A percentile compares a stretch with the other conserved stretches of the same genome.
Evolutionary conservation across 2,329 filamentous ascomycete genomes (phyloP).

Genomic region (Epichloe coenophiala): DNA sequence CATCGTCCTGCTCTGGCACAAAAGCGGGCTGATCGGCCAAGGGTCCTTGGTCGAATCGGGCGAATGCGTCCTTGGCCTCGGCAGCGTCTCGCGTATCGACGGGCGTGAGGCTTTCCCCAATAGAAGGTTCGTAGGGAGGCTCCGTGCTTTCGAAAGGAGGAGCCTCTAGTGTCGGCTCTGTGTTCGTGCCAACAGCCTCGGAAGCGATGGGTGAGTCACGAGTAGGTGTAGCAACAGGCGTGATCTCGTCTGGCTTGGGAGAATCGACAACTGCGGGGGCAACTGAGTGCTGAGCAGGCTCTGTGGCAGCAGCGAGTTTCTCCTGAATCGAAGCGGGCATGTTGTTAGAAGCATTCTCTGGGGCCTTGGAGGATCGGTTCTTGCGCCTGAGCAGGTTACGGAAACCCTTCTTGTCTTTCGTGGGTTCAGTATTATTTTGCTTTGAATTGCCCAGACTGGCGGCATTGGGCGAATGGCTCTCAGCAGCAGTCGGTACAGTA

Average conservation of each 20-base stretch:
- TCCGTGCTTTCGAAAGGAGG: conserved; percentile 5
- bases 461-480: not conserved
- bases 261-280: not conserved
- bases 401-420: conserved; percentile 35
- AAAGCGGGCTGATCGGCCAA: conserved; percentile 79
- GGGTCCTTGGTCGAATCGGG: conserved; percentile 77
- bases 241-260: not conserved
- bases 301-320: conserved; percentile 17
- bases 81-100: conserved; percentile 45
- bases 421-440: conserved; percentile 29
- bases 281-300: not conserved
- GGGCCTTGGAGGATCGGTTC: conserved; percentile 43
- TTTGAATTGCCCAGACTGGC: conserved; percentile 28
- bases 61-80: conserved; percentile 47
- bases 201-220: not conserved
- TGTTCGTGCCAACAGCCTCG: not conserved
- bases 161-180: not conserved
- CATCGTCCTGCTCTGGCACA: conserved; percentile 44
- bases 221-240: not conserved
- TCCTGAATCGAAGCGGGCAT: conserved; percentile 36
- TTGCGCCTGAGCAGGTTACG: conserved; percentile 54
- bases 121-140: conserved; percentile 8
- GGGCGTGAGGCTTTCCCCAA: conserved; percentile 35
- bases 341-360: conserved; percentile 38
- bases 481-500: not conserved